Evolutionary conservation across 495 filamentous ascomycete species (phyloP), one percentile per base, ranked within the genome.

Genomic region (Clohesyomyces aquaticus): DNA sequence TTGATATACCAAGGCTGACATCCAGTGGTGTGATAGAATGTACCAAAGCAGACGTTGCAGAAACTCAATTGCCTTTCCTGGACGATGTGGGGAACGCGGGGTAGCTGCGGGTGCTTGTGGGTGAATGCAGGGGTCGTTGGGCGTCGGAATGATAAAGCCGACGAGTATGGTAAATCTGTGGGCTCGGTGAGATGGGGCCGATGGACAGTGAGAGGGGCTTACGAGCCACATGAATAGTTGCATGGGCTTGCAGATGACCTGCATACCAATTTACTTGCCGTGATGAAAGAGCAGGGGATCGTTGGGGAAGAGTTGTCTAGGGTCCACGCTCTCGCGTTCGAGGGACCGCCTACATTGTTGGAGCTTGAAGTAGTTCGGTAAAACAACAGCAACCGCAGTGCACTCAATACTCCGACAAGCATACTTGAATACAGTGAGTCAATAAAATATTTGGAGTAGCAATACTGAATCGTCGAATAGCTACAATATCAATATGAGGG

Each of bases 1-100:
- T 4, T 35, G 41, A 26, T 49, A 50, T 47, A 55, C 19, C 23
- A 28, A 11, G 18, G 43, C 14, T n/a, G n/a, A 10, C 18, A 23
- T 22, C 16, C 11, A 12, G 51, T 55, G 60, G 61, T 53, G 46
- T 53, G 61, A 65, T 32, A 57, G 45, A 54, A 59, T 52, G 55
- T 59, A 32, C 62, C 18, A 21, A 25, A 16, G 25, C 60, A 47
- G 6, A 22, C 23, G 23, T 25, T n/a, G 32, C 59, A 12, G 3
- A 42, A 11, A 60, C 50, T 53, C 8, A n/a, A 47, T 48, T 23
- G 46, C 29, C 3, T 47, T 21, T 19, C 19, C n/a, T 29, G 35
- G 49, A 29, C 23, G 28, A 65, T 65, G 62, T 65, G 62, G 62
- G 62, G 61, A 56, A 46, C 22, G 38, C 62, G 55, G 62, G 62